A percentile compares a stretch with the other conserved stretches of the same genome.
Conservation (phyloP, 306 rosid genomes). For the Begonia masoniana region DNA sequence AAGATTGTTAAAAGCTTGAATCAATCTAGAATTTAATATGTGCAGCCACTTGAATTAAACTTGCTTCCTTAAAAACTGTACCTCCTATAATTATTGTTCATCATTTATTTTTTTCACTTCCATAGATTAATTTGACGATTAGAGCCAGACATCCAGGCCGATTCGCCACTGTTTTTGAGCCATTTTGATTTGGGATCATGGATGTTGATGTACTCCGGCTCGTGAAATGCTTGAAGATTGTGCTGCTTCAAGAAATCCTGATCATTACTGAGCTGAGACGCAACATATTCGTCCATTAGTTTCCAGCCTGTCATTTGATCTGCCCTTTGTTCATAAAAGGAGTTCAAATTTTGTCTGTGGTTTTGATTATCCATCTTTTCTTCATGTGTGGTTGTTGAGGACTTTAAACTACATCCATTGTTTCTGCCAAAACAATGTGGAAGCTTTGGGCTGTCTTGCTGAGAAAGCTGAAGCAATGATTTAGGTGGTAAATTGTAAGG, state of each 20-base stretch:
- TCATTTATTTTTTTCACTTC: conserved; percentile 37
- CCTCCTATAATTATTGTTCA: conserved; percentile 33
- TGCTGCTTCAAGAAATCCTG: conserved; percentile 31
- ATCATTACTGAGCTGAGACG: conserved; percentile 53
- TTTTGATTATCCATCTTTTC: no score
- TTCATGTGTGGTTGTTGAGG: no score
- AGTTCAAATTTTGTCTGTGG: no score
- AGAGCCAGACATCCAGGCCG: conserved; percentile 44
- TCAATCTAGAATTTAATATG: conserved; percentile 22
- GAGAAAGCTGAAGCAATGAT: conserved; percentile 71
- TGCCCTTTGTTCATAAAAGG: conserved; percentile 24
- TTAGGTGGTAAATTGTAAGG: conserved; percentile 31
- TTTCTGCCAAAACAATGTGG: no score
- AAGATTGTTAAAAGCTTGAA: conserved; percentile 6
- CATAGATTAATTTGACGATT: conserved; percentile 57
- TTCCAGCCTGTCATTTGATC: conserved; percentile 66
- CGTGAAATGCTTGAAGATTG: conserved; percentile 23
- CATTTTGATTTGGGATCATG: conserved; percentile 20
- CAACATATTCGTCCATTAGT: conserved; percentile 65
- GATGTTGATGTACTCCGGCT: conserved; percentile 24
- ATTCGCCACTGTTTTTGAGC: conserved; percentile 26
- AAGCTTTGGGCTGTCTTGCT: conserved; percentile 55
- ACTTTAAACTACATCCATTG: no score
- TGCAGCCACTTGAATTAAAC: conserved; percentile 26
- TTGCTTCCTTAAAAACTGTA: conserved; percentile 10